Percentiles rank a stretch among this genome's conserved stretches.
Evolutionary conservation across 768 basidiomycete genomes (phyloP).

Genomic region (Rhodotorula toruloides): DNA sequence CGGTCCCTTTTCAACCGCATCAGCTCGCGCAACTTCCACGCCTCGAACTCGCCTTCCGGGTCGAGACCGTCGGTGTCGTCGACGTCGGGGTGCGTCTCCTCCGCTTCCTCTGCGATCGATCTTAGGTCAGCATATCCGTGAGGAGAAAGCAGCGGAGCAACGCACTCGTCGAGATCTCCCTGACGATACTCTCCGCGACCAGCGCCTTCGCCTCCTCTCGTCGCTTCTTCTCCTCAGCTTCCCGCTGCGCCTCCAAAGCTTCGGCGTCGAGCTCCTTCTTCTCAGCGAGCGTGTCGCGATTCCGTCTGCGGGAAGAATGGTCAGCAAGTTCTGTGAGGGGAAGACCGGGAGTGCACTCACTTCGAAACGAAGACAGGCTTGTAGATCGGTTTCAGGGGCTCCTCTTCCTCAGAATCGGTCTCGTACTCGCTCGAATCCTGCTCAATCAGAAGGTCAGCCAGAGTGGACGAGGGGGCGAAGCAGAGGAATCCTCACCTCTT

Average conservation of each 20-base stretch:
- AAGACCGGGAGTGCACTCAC: slow-evolving; percentile 52
- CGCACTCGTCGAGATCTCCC: slow-evolving; percentile 87
- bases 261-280: slow-evolving; percentile 67
- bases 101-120: slow-evolving; percentile 70
- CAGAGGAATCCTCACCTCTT: slow-evolving; percentile 34
- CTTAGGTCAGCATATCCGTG: not conserved
- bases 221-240: slow-evolving; percentile 71
- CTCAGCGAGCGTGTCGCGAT: slow-evolving; percentile 59
- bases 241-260: slow-evolving; percentile 64
- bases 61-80: slow-evolving; percentile 94
- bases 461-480: not conserved
- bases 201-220: slow-evolving; percentile 83
- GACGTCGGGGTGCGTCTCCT: slow-evolving; percentile 73
- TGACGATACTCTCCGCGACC: slow-evolving; percentile 86
- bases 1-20: slow-evolving; percentile 90
- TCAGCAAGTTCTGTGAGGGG: not conserved
- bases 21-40: slow-evolving; percentile 90
- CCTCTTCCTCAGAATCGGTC: slow-evolving; percentile 61
- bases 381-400: slow-evolving; percentile 68
- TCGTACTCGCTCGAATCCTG: slow-evolving; percentile 78
- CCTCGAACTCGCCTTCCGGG: slow-evolving; percentile 83
- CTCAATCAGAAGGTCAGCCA: not conserved
- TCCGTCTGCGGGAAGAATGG: slow-evolving; percentile 46
- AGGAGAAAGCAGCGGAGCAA: slow-evolving; percentile 17
- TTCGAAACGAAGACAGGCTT: slow-evolving; percentile 93